Evolutionary conservation across 495 filamentous ascomycete species (phyloP).

Genomic region (Penicillium egyptiacum): DNA sequence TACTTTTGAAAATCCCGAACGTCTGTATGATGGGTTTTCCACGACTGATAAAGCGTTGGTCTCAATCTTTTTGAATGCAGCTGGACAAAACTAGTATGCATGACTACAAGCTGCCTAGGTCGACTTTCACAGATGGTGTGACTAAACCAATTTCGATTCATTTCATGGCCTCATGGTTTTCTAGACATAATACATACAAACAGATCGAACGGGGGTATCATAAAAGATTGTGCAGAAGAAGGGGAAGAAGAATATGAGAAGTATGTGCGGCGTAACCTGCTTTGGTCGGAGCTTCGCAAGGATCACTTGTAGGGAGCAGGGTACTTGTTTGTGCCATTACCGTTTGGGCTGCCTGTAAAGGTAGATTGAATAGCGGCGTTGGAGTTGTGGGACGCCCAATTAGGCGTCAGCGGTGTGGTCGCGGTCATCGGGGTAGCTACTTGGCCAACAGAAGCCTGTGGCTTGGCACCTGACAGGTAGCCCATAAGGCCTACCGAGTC

Average conservation of each 20-base stretch:
- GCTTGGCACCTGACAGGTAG: background rate
- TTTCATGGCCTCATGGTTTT: background rate
- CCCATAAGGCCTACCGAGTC: background rate
- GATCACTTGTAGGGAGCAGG: constrained; percentile 1
- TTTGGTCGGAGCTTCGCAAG: background rate
- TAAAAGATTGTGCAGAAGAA: no score
- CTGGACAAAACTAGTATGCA: background rate
- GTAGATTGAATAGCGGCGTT: background rate
- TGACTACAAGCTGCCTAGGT: background rate
- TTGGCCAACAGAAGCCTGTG: background rate
- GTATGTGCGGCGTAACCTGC: background rate
- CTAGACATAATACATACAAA: background rate
- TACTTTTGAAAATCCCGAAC: background rate
- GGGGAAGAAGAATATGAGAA: background rate
- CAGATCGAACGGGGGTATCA: background rate
- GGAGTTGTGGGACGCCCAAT: background rate
- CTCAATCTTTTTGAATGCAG: background rate
- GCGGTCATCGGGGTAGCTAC: background rate
- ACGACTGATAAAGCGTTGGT: no score
- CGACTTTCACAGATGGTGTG: background rate
- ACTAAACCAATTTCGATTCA: background rate
- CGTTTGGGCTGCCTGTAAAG: background rate
- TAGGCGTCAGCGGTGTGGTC: background rate
- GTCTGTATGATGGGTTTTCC: background rate
- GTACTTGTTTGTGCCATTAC: background rate